Evolutionary conservation across 805 yeast species (phyloP), one percentile per base, ranked within the genome.

Genomic region (Candida bentonensis): DNA sequence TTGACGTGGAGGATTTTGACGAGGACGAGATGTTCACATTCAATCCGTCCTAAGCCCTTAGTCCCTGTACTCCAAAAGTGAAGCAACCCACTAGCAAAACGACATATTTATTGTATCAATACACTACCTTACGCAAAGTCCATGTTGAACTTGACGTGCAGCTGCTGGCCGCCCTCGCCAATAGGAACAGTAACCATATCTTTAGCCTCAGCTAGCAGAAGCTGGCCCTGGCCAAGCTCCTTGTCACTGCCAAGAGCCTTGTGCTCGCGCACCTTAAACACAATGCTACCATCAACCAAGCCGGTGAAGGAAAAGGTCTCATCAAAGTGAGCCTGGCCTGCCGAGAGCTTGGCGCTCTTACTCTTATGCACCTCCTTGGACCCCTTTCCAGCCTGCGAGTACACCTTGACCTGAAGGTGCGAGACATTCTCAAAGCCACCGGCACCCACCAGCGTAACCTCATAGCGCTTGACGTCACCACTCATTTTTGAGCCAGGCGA

Each of bases 201-300:
- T 9, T 15, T 9, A 4, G 36, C 36, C 20, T 30, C 36, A 11
- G 36, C 36, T n/a, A 30, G n/a, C 36, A 30, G 17, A 11, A 30
- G 17, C 17, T 30, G 36, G 5, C 76, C 77, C 41, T 68, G 68
- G 11, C 82, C 94, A 34, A 86, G 45, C 46, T 75, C 82, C 22
- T 67, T 65, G 51, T 75, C 79, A 55, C 80, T 78, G 30, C 94
- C 87, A 52, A 88, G 71, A 2, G 76, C 72, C 58, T 83, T 92
- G 55, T 75, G 82, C 26, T 78, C 76, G 36, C 75, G 67, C 22
- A 84, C 74, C 34, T 69, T 68, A 54, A 89, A 74, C 2, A 74
- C 64, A 36, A 88, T 54, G 44, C 66, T 70, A 2, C 79, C 78
- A 9, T 73, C 79, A 3, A 78, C 62, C 3, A 79, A 67, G 3